Conservation (phyloP, 305 asterid genomes). For the Stenogyne calaminthoides region DNA sequence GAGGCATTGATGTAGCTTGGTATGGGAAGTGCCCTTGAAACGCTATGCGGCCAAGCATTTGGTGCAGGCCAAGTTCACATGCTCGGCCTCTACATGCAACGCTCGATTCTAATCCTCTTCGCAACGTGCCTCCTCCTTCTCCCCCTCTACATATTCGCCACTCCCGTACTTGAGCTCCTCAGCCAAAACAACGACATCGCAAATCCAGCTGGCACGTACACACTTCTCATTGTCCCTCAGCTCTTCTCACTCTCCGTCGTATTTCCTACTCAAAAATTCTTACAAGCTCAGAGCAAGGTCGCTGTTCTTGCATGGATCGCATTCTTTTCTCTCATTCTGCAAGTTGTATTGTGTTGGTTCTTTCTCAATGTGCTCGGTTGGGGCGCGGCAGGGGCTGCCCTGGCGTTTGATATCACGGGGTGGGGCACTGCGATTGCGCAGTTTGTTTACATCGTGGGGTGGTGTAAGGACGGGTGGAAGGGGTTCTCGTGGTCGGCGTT, state of each 20-base stretch:
- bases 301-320: conserved; percentile 66
- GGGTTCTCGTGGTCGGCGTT: conserved; percentile 62
- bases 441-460: conserved; percentile 61
- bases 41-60: conserved; percentile 85
- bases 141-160: conserved; percentile 72
- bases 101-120: conserved; percentile 66
- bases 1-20: conserved; percentile 57
- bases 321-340: conserved; percentile 36
- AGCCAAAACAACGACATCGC: conserved; percentile 71
- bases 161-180: conserved; percentile 66
- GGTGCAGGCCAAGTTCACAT: conserved; percentile 84
- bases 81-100: conserved; percentile 88
- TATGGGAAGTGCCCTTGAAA: conserved; percentile 96
- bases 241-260: conserved; percentile 59
- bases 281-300: conserved; percentile 90
- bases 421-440: conserved; percentile 63
- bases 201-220: conserved; percentile 57
- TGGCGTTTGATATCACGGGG: conserved; percentile 54
- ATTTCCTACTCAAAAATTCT: conserved; percentile 74
- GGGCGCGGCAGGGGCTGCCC: conserved; percentile 68
- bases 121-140: conserved; percentile 50
- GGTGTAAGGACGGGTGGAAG: conserved; percentile 90
- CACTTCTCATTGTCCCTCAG: conserved; percentile 61
- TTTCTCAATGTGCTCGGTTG: conserved; percentile 50
- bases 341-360: conserved; percentile 60